A percentile compares a stretch with the other conserved stretches of the same genome.
Evolutionary conservation across 768 basidiomycete species (phyloP).

Genomic region (Psilocybe cyanescens): DNA sequence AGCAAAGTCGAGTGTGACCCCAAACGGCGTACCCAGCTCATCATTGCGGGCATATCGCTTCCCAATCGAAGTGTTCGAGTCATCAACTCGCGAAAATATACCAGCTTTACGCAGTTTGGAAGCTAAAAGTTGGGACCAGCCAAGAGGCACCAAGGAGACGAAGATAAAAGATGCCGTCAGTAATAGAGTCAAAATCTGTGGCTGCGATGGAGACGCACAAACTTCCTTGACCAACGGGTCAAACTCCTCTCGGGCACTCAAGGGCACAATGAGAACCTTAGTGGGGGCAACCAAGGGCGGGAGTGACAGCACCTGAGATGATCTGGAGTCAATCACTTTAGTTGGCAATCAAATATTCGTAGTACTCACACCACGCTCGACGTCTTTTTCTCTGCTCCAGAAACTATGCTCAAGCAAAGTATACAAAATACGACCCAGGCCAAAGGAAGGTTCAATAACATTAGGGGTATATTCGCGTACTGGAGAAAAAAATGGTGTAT

Average conservation of each 20-base stretch:
- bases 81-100: constrained; percentile 92
- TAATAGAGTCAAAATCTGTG: neutral
- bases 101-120: constrained; percentile 86
- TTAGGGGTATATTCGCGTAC: constrained; percentile 96
- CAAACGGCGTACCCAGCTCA: constrained; percentile 97
- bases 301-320: constrained; percentile 80
- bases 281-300: constrained; percentile 92
- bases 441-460: constrained; percentile 98
- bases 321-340: constrained; percentile 10
- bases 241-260: constrained; percentile 86
- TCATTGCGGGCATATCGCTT: constrained; percentile 98
- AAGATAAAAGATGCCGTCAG: neutral
- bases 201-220: constrained; percentile 61
- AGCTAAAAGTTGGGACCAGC: constrained; percentile 50
- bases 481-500: constrained; percentile 33
- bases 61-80: constrained; percentile 93
- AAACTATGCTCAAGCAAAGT: constrained; percentile 93
- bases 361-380: constrained; percentile 80
- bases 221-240: constrained; percentile 84
- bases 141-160: neutral
- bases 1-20: constrained; percentile 95
- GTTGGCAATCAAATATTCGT: constrained; percentile 1
- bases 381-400: constrained; percentile 93
- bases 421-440: constrained; percentile 95
- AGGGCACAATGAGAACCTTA: constrained; percentile 94